A percentile compares a stretch with the other conserved stretches of the same genome.
Evolutionary conservation across 208 protist species (phyloP).

Genomic region (Trypanosoma melophagium): DNA sequence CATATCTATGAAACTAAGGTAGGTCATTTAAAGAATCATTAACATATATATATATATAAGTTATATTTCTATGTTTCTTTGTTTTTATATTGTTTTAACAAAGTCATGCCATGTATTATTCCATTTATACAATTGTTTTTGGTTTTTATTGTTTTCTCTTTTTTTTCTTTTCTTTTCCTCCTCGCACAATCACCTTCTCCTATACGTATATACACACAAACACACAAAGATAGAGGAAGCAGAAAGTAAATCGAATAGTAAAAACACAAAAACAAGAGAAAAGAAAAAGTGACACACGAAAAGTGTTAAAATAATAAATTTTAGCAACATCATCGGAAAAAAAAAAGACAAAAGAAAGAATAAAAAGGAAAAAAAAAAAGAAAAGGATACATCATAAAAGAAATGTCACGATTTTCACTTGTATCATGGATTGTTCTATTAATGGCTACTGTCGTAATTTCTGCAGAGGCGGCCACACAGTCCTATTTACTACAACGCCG

Average conservation of each 20-base stretch:
- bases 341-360: too few species aligned
- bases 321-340: too few species aligned
- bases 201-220: not conserved
- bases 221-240: not conserved
- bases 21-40: not conserved
- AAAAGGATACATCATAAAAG: too few species aligned
- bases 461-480: slow-evolving; percentile 40
- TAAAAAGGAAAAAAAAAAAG: too few species aligned
- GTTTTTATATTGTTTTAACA: not conserved
- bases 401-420: slow-evolving; percentile 14
- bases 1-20: too few species aligned
- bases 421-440: slow-evolving; percentile 27
- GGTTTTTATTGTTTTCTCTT: slow-evolving; percentile 8
- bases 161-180: not conserved
- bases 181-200: not conserved
- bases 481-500: slow-evolving; percentile 72
- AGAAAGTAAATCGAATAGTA: not conserved
- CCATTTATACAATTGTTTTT: not conserved
- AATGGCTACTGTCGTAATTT: slow-evolving; percentile 11
- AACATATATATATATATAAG: not conserved
- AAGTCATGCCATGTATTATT: not conserved
- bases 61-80: not conserved
- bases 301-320: not conserved
- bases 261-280: not conserved
- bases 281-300: too few species aligned